phyloP scores from a whole-genome alignment of 2,329 filamentous ascomycete genomes.

The Metarhizium sp. region DNA sequence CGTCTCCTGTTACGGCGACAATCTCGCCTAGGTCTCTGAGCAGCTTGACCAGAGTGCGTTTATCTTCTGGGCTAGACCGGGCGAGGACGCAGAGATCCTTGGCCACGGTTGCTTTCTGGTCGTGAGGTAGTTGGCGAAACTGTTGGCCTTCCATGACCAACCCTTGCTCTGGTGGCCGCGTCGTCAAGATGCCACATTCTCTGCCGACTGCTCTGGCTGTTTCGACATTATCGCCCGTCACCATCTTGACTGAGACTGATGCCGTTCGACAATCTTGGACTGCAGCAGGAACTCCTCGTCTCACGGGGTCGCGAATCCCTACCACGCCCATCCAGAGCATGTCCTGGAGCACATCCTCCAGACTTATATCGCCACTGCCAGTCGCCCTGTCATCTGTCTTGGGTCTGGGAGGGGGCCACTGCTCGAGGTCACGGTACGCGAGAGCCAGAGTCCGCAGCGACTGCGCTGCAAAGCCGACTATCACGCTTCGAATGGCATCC shows the following conservation, averaged over 20 bases:
- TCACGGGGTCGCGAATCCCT: slow-evolving; percentile 56
- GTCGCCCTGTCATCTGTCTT: slow-evolving; percentile 42
- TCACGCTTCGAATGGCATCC: slow-evolving; percentile 31
- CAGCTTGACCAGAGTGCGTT: slow-evolving; percentile 43
- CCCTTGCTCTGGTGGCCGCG: background rate
- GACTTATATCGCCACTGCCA: slow-evolving; percentile 31
- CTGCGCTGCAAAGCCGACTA: slow-evolving; percentile 43
- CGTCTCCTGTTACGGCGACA: slow-evolving; percentile 57
- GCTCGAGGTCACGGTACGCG: slow-evolving; percentile 61
- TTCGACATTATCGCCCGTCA: slow-evolving; percentile 39
- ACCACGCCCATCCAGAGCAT: slow-evolving; percentile 65
- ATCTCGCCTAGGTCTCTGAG: slow-evolving; percentile 45
- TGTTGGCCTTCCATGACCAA: slow-evolving; percentile 13
- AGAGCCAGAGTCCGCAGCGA: slow-evolving; percentile 68
- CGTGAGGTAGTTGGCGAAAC: background rate
- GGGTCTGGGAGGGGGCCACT: slow-evolving; percentile 53
- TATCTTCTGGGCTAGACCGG: slow-evolving; percentile 50
- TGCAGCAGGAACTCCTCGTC: slow-evolving; percentile 47
- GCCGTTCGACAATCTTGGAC: slow-evolving; percentile 31
- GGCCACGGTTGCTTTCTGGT: slow-evolving; percentile 17
- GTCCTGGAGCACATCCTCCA: slow-evolving; percentile 33
- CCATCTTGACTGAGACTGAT: slow-evolving; percentile 55
- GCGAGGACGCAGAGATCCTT: slow-evolving; percentile 42
- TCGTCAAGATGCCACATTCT: slow-evolving; percentile 49
- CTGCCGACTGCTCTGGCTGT: slow-evolving; percentile 42